Conservation (phyloP, 768 basidiomycete species). For the Auricularia cornea region DNA sequence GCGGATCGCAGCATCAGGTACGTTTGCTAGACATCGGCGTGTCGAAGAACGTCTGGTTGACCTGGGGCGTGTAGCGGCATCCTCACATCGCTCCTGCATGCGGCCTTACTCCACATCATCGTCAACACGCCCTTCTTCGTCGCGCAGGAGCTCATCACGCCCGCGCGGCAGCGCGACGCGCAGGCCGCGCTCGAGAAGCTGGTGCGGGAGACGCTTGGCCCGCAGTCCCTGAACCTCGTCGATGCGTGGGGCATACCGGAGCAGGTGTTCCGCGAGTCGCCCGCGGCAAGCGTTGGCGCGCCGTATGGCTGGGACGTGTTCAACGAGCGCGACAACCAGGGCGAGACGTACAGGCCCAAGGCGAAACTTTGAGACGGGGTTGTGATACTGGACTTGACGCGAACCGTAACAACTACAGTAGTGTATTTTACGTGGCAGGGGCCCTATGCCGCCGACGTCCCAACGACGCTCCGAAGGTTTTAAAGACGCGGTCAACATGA, state of each 20-base stretch:
- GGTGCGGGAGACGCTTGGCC: not conserved
- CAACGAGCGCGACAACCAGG: not conserved
- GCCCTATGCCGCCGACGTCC: too few species aligned
- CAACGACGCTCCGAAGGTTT: too few species aligned
- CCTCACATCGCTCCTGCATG: not conserved
- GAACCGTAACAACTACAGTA: too few species aligned
- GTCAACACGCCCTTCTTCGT: not conserved
- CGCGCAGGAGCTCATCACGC: not conserved
- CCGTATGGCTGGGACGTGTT: not conserved
- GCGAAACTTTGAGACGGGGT: not conserved
- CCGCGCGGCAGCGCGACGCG: not conserved
- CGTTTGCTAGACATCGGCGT: not conserved
- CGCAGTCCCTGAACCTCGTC: not conserved
- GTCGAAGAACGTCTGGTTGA: not conserved
- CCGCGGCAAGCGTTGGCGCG: not conserved
- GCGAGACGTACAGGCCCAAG: not conserved
- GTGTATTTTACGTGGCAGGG: too few species aligned
- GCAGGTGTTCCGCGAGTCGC: conserved; percentile 1
- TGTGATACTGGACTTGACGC: too few species aligned
- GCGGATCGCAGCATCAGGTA: not conserved
- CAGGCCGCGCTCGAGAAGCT: not conserved
- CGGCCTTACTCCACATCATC: not conserved
- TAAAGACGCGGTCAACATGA: too few species aligned
- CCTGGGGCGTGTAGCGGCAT: not conserved
- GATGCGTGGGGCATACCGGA: not conserved